A percentile compares a stretch with the other conserved stretches of the same genome.
Evolutionary conservation across 116 monocot species (phyloP).

Genomic region (Thalassia testudinum): DNA sequence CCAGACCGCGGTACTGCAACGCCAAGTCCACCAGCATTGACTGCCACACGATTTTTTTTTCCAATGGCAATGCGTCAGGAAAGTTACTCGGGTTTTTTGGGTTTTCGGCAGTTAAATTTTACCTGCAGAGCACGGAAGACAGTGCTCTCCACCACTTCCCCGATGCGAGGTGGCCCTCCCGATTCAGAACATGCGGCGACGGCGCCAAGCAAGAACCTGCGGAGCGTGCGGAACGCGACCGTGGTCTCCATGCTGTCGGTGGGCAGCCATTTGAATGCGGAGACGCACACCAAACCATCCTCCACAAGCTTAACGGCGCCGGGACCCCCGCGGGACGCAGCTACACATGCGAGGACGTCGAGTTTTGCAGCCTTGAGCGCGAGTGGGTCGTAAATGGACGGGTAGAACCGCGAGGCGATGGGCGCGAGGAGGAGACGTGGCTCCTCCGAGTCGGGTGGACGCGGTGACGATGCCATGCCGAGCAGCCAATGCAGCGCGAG

Average conservation of each 20-base stretch:
- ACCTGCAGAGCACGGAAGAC: constrained; percentile 56
- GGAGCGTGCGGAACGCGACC: constrained; percentile 50
- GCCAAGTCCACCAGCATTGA: constrained; percentile 50
- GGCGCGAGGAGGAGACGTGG: constrained; percentile 11
- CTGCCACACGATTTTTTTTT: constrained; percentile 35
- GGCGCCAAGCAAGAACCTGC: constrained; percentile 53
- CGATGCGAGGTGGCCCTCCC: too few species aligned
- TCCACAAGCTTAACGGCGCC: constrained; percentile 39
- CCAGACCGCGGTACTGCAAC: constrained; percentile 35
- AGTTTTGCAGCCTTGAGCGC: constrained; percentile 68
- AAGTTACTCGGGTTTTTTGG: too few species aligned
- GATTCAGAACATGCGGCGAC: constrained; percentile 23
- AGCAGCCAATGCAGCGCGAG: constrained; percentile 77
- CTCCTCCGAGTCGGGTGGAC: constrained; percentile 4
- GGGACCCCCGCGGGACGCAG: constrained; percentile 11
- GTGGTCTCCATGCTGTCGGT: constrained; percentile 64
- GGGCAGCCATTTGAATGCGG: constrained; percentile 71
- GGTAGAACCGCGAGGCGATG: constrained; percentile 39
- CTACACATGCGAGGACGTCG: constrained; percentile 50
- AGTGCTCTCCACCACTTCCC: constrained; percentile 16
- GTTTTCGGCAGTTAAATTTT: not conserved
- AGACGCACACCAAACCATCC: constrained; percentile 70
- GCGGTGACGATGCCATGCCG: constrained; percentile 18
- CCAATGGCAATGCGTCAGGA: too few species aligned
- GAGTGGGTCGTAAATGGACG: constrained; percentile 68